phyloP scores from a whole-genome alignment of 345 rosid species.

The Carallia brachiata region DNA sequence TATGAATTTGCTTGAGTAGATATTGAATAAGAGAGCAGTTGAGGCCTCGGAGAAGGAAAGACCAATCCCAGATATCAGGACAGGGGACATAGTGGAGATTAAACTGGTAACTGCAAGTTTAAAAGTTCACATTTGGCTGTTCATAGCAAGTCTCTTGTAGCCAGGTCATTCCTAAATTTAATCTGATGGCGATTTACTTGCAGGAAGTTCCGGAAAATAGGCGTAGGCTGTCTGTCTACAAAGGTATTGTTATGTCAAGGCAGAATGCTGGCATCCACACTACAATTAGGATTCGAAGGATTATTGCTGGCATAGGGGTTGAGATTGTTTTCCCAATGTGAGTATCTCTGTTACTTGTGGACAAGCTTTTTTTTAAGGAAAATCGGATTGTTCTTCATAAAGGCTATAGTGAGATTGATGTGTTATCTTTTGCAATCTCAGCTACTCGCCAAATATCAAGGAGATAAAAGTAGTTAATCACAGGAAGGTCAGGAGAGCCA shows the following conservation, averaged over 20 bases:
- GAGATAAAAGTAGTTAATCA: slow-evolving; percentile 64
- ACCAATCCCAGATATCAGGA: slow-evolving; percentile 75
- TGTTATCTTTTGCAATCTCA: slow-evolving; percentile 22
- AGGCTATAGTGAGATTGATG: not conserved
- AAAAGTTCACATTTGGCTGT: not conserved
- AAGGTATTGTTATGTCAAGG: slow-evolving; percentile 79
- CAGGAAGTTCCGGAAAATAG: slow-evolving; percentile 81
- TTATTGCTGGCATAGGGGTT: slow-evolving; percentile 75
- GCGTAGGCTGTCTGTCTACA: slow-evolving; percentile 75
- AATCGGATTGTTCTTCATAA: no score
- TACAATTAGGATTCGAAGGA: slow-evolving; percentile 76
- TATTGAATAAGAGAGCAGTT: slow-evolving; percentile 73
- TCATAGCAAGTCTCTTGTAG: not conserved
- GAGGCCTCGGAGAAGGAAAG: slow-evolving; percentile 67
- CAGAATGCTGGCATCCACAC: slow-evolving; percentile 92
- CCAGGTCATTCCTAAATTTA: slow-evolving; percentile 2
- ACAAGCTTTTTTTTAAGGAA: not conserved
- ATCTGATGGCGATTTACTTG: slow-evolving; percentile 22
- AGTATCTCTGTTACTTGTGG: slow-evolving; percentile 22
- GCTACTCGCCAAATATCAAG: slow-evolving; percentile 78
- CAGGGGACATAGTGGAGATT: slow-evolving; percentile 78
- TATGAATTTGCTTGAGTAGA: slow-evolving; percentile 36
- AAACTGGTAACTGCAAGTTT: slow-evolving; percentile 53
- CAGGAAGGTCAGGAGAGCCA: slow-evolving; percentile 84
- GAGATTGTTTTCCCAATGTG: slow-evolving; percentile 81